Evolutionary conservation across 1,139 yeast species (phyloP).

Genomic region (Kodamaea derodonti): DNA sequence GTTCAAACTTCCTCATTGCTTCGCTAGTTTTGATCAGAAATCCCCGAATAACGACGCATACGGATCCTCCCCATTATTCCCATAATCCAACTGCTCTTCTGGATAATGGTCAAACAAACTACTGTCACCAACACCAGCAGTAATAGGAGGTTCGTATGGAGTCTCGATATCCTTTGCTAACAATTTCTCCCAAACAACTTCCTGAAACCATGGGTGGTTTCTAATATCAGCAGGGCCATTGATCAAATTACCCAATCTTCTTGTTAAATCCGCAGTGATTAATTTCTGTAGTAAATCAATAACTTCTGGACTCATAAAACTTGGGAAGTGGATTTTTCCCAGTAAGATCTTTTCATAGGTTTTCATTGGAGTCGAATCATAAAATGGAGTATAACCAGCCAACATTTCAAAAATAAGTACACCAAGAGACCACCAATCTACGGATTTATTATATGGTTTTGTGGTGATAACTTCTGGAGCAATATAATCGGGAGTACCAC

Average conservation of each 20-base stretch:
- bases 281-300: slow-evolving; percentile 46
- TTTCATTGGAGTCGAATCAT: slow-evolving; percentile 59
- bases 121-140: slow-evolving; percentile 61
- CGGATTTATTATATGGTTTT: slow-evolving; percentile 59
- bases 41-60: slow-evolving; percentile 48
- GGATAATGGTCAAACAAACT: slow-evolving; percentile 60
- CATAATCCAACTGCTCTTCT: slow-evolving; percentile 56
- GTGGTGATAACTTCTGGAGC: slow-evolving; percentile 64
- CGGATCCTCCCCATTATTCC: slow-evolving; percentile 46
- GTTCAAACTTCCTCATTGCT: too few relatives aligned
- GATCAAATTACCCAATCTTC: slow-evolving; percentile 53
- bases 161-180: slow-evolving; percentile 57
- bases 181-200: slow-evolving; percentile 59
- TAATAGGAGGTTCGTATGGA: slow-evolving; percentile 62
- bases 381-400: slow-evolving; percentile 60
- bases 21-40: too few relatives aligned
- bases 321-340: slow-evolving; percentile 50
- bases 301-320: slow-evolving; percentile 49
- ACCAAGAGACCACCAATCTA: slow-evolving; percentile 66
- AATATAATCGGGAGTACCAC: slow-evolving; percentile 64
- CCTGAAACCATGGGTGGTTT: slow-evolving; percentile 56
- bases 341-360: slow-evolving; percentile 57
- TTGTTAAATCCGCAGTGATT: slow-evolving; percentile 53
- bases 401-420: slow-evolving; percentile 59
- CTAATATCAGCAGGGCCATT: slow-evolving; percentile 58